A percentile compares a stretch with the other conserved stretches of the same genome.
Evolutionary conservation across 202 grass and related monocot genomes (phyloP).

Genomic region (Hordeum pubiflorum): DNA sequence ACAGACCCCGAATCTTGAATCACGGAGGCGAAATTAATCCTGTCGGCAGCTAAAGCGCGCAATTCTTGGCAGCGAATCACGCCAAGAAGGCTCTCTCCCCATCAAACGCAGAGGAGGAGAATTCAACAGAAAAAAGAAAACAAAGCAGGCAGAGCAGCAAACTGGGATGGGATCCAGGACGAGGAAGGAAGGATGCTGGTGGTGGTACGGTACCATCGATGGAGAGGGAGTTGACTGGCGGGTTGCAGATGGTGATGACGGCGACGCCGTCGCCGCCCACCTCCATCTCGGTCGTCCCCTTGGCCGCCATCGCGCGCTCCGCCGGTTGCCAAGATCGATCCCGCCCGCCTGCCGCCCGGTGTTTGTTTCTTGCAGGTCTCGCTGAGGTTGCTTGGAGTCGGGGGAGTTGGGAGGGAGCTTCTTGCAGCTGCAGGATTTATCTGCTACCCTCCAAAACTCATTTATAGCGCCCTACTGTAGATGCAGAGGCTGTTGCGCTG

Average conservation of each 20-base stretch:
- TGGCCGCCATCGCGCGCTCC: conserved; percentile 21
- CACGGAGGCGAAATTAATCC: conserved; percentile 7
- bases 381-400: not conserved
- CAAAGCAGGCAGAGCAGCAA: not conserved
- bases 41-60: not conserved
- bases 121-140: not conserved
- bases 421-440: conserved; percentile 18
- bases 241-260: conserved; percentile 79
- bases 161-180: conserved; percentile 1
- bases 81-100: not conserved
- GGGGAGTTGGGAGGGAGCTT: not conserved
- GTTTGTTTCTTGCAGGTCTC: conserved; percentile 20
- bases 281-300: conserved; percentile 67
- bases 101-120: not conserved
- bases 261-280: conserved; percentile 78
- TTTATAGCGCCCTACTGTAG: conserved; percentile 9
- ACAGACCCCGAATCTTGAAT: not conserved
- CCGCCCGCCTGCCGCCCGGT: not conserved
- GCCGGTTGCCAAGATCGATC: conserved; percentile 17
- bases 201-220: conserved; percentile 44
- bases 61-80: not conserved
- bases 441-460: conserved; percentile 1
- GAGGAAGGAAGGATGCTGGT: not conserved
- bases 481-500: not conserved
- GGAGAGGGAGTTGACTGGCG: conserved; percentile 76